phyloP scores from a whole-genome alignment of 306 rosid genomes.

The Begonia fuchsioides region DNA sequence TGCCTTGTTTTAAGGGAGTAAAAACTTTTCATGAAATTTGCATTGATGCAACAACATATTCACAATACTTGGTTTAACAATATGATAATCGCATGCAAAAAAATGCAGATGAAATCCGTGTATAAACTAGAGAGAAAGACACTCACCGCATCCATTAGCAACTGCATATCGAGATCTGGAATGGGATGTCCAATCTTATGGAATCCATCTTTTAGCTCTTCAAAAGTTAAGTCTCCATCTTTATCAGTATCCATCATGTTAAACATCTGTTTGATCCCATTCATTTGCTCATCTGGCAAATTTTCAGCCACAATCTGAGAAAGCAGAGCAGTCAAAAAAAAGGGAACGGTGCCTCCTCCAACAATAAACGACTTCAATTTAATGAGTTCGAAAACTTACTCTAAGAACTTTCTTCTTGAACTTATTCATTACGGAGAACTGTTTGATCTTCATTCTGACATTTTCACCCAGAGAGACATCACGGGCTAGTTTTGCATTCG shows the following conservation, averaged over 20 bases:
- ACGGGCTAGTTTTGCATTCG: slow-evolving; percentile 32
- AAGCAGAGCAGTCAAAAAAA: neutral
- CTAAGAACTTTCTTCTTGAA: slow-evolving; percentile 88
- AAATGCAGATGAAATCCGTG: too few relatives aligned
- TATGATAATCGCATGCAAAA: too few relatives aligned
- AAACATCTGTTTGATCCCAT: slow-evolving; percentile 45
- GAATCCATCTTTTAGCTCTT: slow-evolving; percentile 78
- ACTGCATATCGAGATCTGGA: slow-evolving; percentile 59
- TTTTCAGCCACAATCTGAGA: slow-evolving; percentile 46
- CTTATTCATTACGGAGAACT: slow-evolving; percentile 80
- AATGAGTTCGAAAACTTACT: slow-evolving; percentile 28
- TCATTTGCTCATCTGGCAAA: slow-evolving; percentile 68
- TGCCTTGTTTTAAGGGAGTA: too few relatives aligned
- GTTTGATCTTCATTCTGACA: slow-evolving; percentile 74
- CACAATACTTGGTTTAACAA: too few relatives aligned
- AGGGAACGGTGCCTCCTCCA: neutral
- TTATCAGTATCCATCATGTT: slow-evolving; percentile 75
- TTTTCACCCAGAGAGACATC: slow-evolving; percentile 61
- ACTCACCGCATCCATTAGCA: slow-evolving; percentile 82
- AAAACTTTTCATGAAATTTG: too few relatives aligned
- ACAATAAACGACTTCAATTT: neutral
- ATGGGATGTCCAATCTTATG: slow-evolving; percentile 46
- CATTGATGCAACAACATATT: too few relatives aligned
- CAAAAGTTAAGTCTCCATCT: slow-evolving; percentile 60
- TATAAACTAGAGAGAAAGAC: neutral